A percentile compares a stretch with the other conserved stretches of the same genome.
These are phyloP conservation scores for Hymenoscyphus fructigenus DNA, from an alignment of 2,329 filamentous ascomycete species.

Conservation along the genomic window DNA sequence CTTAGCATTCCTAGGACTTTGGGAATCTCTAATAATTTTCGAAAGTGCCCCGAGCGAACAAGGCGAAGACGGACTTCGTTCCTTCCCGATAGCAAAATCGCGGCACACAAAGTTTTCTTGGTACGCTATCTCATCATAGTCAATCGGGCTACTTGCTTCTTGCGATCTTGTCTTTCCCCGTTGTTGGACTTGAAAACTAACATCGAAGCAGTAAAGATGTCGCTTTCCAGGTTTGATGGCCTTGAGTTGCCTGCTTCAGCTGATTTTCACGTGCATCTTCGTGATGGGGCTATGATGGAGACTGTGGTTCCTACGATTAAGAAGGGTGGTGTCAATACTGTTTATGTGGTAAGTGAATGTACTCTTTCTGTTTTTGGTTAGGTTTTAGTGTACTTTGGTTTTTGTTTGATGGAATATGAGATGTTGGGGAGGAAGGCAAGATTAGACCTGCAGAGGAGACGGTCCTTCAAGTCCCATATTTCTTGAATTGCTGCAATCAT, in stretches of 20 bases:
- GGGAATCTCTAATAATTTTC: not conserved
- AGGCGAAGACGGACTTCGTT: not conserved
- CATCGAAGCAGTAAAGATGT: slow-evolving; percentile 14
- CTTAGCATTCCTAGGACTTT: not conserved
- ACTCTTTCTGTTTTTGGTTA: not conserved
- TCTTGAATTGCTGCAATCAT: no score
- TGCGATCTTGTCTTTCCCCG: not conserved
- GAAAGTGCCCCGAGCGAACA: not conserved
- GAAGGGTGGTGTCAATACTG: slow-evolving; percentile 58
- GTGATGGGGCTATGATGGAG: slow-evolving; percentile 65
- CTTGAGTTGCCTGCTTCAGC: slow-evolving; percentile 62
- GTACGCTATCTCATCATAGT: not conserved
- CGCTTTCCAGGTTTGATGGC: slow-evolving; percentile 28
- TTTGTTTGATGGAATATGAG: not conserved
- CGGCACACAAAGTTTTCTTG: not conserved
- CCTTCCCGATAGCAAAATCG: not conserved
- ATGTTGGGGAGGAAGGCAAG: not conserved
- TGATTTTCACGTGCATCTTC: slow-evolving; percentile 65
- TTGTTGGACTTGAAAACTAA: not conserved
- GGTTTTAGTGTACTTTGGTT: not conserved
- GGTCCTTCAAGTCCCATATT: no score
- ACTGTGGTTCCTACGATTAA: slow-evolving; percentile 54
- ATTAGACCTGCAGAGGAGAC: no score
- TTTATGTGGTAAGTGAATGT: slow-evolving; percentile 42
- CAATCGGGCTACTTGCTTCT: not conserved